phyloP scores from a whole-genome alignment of 1,284 basidiomycete species.

The Inonotus obliquus region DNA sequence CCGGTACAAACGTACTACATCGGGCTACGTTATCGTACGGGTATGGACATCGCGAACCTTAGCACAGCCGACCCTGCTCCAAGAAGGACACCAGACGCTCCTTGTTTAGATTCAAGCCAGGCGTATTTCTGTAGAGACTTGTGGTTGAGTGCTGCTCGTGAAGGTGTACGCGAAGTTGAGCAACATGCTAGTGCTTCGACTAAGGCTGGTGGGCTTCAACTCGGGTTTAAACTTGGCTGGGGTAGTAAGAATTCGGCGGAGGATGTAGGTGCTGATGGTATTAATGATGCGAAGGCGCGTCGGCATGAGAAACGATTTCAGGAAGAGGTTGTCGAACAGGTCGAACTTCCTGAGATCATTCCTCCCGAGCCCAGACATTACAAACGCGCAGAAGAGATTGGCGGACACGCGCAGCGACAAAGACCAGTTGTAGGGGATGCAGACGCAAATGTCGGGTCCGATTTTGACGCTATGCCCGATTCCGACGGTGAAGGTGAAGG shows the following conservation, averaged over 20 bases:
- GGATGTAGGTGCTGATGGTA: slow-evolving; percentile 19
- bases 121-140: slow-evolving; percentile 95
- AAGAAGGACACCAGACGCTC: slow-evolving; percentile 66
- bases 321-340: not conserved
- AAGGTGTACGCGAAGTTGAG: slow-evolving; percentile 52
- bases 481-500: slow-evolving; percentile 21
- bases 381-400: slow-evolving; percentile 29
- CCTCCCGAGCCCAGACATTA: slow-evolving; percentile 17
- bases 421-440: slow-evolving; percentile 41
- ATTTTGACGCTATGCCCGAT: slow-evolving; percentile 85
- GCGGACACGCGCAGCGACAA: slow-evolving; percentile 33
- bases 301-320: slow-evolving; percentile 9
- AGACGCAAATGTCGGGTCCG: slow-evolving; percentile 80
- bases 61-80: slow-evolving; percentile 53
- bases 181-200: slow-evolving; percentile 11
- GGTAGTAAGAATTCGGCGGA: slow-evolving; percentile 15
- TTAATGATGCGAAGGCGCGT: slow-evolving; percentile 12
- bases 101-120: slow-evolving; percentile 90
- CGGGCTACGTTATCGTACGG: slow-evolving; percentile 79
- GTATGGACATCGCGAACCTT: slow-evolving; percentile 73
- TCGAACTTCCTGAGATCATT: not conserved
- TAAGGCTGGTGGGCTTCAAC: slow-evolving; percentile 22
- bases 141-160: slow-evolving; percentile 80
- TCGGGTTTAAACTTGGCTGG: slow-evolving; percentile 18
- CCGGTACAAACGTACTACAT: slow-evolving; percentile 91